Evolutionary conservation across 1,284 basidiomycete genomes (phyloP).

Genomic region (Cutaneotrichosporon sp.): DNA sequence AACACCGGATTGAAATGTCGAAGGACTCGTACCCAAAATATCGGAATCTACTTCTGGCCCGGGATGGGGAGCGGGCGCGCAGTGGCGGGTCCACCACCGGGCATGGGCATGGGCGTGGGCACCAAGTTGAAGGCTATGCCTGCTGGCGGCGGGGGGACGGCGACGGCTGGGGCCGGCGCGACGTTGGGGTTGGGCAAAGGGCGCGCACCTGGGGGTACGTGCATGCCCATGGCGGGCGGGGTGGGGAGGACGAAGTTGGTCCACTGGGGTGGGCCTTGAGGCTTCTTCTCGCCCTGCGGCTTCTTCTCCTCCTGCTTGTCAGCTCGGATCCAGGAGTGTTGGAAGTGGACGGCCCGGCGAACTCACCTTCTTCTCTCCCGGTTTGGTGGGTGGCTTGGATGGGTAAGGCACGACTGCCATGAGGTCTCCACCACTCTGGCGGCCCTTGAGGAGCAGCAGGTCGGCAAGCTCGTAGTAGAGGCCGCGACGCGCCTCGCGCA

Average conservation of each 20-base stretch:
- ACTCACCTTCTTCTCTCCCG: slow-evolving; percentile 26
- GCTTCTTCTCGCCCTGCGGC: slow-evolving; percentile 13
- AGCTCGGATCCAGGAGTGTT: not conserved
- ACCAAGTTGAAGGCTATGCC: slow-evolving; percentile 3
- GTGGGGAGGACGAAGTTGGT: slow-evolving; percentile 10
- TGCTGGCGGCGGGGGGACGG: not conserved
- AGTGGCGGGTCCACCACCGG: not conserved
- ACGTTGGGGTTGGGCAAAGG: slow-evolving; percentile 2
- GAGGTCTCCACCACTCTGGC: slow-evolving; percentile 50
- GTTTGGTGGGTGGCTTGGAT: slow-evolving; percentile 36
- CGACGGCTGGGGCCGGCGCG: not conserved
- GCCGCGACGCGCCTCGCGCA: slow-evolving; percentile 50
- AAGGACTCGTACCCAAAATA: not conserved
- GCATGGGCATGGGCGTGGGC: slow-evolving; percentile 1
- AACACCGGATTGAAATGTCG: not conserved
- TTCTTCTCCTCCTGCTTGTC: slow-evolving; percentile 8
- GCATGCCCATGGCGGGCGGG: slow-evolving; percentile 9
- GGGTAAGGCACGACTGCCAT: slow-evolving; percentile 53
- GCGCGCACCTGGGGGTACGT: not conserved
- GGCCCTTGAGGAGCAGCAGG: slow-evolving; percentile 50
- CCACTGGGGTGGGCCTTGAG: slow-evolving; percentile 16
- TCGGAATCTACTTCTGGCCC: slow-evolving; percentile 1
- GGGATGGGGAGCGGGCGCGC: slow-evolving; percentile 11
- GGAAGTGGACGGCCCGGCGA: too few relatives aligned
- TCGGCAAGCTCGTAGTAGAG: slow-evolving; percentile 52